phyloP scores from a whole-genome alignment of 352 stramenopile genomes.

The Pythium sp. region DNA sequence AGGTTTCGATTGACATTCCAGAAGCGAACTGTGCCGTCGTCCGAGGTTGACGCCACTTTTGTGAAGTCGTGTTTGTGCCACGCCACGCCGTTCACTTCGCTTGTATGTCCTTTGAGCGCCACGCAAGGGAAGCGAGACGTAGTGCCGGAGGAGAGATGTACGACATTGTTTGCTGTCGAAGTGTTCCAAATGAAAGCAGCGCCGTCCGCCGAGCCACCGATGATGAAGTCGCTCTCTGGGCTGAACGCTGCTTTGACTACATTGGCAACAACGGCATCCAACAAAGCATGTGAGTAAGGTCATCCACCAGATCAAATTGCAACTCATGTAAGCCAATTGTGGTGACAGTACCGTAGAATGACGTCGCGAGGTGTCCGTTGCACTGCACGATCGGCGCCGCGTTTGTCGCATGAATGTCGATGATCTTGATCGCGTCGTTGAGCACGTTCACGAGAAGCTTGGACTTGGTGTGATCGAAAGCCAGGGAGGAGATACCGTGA shows the following conservation, averaged over 20 bases:
- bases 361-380: conserved; percentile 46
- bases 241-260: conserved; percentile 55
- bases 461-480: conserved; percentile 27
- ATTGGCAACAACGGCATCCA: not conserved
- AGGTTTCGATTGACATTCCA: conserved; percentile 25
- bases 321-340: not conserved
- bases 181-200: conserved; percentile 62
- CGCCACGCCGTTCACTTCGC: conserved; percentile 66
- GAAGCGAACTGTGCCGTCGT: conserved; percentile 59
- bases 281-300: no score
- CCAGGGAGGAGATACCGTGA: conserved; percentile 59
- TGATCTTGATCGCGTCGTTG: conserved; percentile 52
- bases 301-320: not conserved
- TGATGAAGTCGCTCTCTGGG: conserved; percentile 58
- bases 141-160: not conserved
- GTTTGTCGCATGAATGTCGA: conserved; percentile 30
- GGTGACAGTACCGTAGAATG: conserved; percentile 57
- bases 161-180: not conserved
- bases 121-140: conserved; percentile 25
- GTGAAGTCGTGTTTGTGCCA: conserved; percentile 53
- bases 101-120: conserved; percentile 56
- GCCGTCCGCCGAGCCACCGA: conserved; percentile 49
- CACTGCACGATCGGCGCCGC: conserved; percentile 34
- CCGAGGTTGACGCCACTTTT: conserved; percentile 51
- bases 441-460: conserved; percentile 63